Conservation (phyloP, 176 grass and related monocot genomes). For the Areca catechu region DNA sequence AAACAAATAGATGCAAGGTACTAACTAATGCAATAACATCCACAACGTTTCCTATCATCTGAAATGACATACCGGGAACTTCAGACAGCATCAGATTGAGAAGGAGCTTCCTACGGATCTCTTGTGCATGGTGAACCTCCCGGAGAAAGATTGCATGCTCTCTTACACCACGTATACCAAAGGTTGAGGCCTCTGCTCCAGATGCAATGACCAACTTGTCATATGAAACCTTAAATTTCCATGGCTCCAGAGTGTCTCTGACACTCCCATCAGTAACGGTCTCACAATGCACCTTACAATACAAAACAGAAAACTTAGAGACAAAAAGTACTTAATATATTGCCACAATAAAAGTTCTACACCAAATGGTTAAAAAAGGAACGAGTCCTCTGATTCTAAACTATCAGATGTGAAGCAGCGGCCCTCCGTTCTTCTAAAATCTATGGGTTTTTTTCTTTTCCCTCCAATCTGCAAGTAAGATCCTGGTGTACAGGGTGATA, state of each 20-base stretch:
- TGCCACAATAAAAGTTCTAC: too few relatives aligned
- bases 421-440: too few relatives aligned
- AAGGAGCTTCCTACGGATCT: slow-evolving; percentile 84
- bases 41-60: too few relatives aligned
- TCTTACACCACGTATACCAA: slow-evolving; percentile 71
- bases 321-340: too few relatives aligned
- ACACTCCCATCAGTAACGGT: slow-evolving; percentile 43
- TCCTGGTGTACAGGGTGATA: too few relatives aligned
- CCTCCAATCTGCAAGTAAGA: too few relatives aligned
- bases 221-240: slow-evolving; percentile 93
- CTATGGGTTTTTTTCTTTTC: too few relatives aligned
- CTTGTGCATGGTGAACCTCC: slow-evolving; percentile 89
- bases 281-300: slow-evolving; percentile 10
- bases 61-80: slow-evolving; percentile 51
- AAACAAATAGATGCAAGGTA: too few relatives aligned
- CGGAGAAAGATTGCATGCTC: slow-evolving; percentile 91
- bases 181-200: slow-evolving; percentile 86
- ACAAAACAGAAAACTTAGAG: background rate
- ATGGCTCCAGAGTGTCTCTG: slow-evolving; percentile 46
- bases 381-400: too few relatives aligned
- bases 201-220: slow-evolving; percentile 87
- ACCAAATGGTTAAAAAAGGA: too few relatives aligned
- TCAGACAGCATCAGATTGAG: slow-evolving; percentile 94
- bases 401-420: too few relatives aligned
- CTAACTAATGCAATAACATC: too few relatives aligned